A percentile compares a stretch with the other conserved stretches of the same genome.
Conservation (phyloP, 441 rosid species). For the Sinapis alba region DNA sequence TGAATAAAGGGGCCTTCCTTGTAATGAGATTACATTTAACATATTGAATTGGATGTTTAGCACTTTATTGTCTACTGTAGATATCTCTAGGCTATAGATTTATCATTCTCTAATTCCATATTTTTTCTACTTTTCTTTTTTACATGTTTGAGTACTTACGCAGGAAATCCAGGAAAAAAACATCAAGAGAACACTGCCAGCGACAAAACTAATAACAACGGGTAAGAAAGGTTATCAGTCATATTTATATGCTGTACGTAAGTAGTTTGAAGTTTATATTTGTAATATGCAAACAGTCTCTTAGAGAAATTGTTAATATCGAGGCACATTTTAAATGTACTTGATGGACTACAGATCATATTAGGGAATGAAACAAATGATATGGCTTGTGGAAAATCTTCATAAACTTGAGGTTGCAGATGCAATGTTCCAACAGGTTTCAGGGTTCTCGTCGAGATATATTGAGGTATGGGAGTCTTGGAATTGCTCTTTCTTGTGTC, state of each 20-base stretch:
- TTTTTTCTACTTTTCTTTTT: slow-evolving; percentile 21
- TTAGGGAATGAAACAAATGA: slow-evolving; percentile 12
- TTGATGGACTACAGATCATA: not conserved
- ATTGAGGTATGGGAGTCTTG: slow-evolving; percentile 89
- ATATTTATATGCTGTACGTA: not conserved
- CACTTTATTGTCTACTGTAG: not conserved
- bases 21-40: slow-evolving; percentile 30
- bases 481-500: slow-evolving; percentile 75
- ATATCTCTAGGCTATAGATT: slow-evolving; percentile 1
- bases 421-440: slow-evolving; percentile 89
- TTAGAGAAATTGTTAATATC: not conserved
- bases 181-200: slow-evolving; percentile 47
- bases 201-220: slow-evolving; percentile 40
- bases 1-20: not conserved
- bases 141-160: slow-evolving; percentile 30
- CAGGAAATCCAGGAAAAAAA: slow-evolving; percentile 53
- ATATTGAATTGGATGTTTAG: not conserved
- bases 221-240: slow-evolving; percentile 59
- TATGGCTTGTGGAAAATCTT: slow-evolving; percentile 26
- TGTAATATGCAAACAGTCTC: not conserved
- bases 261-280: slow-evolving; percentile 3
- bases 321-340: not conserved
- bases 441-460: slow-evolving; percentile 90
- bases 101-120: not conserved
- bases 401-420: slow-evolving; percentile 62